A percentile compares a stretch with the other conserved stretches of the same genome.
Evolutionary conservation across 345 rosid species (phyloP).

Genomic region (Dipteronia dyeriana): DNA sequence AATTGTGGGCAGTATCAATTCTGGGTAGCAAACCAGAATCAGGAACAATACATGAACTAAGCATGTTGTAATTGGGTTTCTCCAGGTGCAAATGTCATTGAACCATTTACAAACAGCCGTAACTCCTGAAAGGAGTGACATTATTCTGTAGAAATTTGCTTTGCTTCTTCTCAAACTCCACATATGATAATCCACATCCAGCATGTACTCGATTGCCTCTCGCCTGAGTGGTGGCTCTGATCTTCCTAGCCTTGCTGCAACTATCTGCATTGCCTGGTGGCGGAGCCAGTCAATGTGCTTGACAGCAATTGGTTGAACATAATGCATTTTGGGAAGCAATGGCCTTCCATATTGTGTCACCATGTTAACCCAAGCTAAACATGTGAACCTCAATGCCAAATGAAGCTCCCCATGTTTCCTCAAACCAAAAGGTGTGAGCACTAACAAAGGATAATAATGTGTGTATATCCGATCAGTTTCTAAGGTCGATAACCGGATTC

Average conservation of each 20-base stretch:
- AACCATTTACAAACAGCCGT: constrained; percentile 78
- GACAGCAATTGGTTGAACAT: constrained; percentile 75
- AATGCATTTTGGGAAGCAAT: constrained; percentile 97
- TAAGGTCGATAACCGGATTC: constrained; percentile 84
- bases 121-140: constrained; percentile 69
- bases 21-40: constrained; percentile 88
- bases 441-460: constrained; percentile 83
- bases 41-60: constrained; percentile 77
- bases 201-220: constrained; percentile 91
- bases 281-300: constrained; percentile 73
- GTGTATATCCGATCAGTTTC: constrained; percentile 89
- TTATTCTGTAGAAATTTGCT: constrained; percentile 85
- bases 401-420: constrained; percentile 92
- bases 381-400: constrained; percentile 81
- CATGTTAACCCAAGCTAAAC: constrained; percentile 88
- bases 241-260: constrained; percentile 69
- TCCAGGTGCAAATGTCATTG: constrained; percentile 77
- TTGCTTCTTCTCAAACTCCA: constrained; percentile 92
- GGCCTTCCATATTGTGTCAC: constrained; percentile 83
- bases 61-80: constrained; percentile 81
- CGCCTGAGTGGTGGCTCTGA: constrained; percentile 92
- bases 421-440: constrained; percentile 70
- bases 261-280: constrained; percentile 86
- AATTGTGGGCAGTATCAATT: constrained; percentile 79
- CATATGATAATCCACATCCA: constrained; percentile 91